Conservation (phyloP, 306 rosid genomes). For the Pyrus communis region DNA sequence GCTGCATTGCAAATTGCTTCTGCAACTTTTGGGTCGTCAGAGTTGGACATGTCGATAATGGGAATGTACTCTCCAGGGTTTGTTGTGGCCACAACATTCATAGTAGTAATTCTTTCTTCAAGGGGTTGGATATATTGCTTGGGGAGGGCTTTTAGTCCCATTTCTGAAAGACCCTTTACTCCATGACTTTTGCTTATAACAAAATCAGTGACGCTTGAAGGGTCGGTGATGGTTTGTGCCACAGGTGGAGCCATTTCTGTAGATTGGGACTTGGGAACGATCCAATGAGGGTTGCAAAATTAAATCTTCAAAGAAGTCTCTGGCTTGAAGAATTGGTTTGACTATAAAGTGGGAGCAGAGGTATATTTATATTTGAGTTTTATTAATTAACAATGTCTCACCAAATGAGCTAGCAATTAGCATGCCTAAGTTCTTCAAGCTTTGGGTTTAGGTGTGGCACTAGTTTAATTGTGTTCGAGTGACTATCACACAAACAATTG, state of each 20-base stretch:
- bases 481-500: too few relatives aligned
- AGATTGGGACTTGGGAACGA: too few relatives aligned
- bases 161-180: slow-evolving; percentile 51
- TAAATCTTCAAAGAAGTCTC: too few relatives aligned
- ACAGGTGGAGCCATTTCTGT: background rate
- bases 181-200: slow-evolving; percentile 44
- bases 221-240: background rate
- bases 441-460: too few relatives aligned
- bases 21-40: slow-evolving; percentile 23
- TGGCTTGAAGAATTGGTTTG: too few relatives aligned
- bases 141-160: slow-evolving; percentile 39
- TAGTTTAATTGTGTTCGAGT: too few relatives aligned
- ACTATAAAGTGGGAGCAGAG: too few relatives aligned
- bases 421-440: too few relatives aligned
- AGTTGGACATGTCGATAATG: slow-evolving; percentile 41
- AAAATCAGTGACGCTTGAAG: slow-evolving; percentile 23
- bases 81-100: background rate
- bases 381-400: too few relatives aligned
- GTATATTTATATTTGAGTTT: too few relatives aligned
- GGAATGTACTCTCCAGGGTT: slow-evolving; percentile 32
- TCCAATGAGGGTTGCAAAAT: too few relatives aligned
- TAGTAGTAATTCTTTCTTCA: slow-evolving; percentile 26
- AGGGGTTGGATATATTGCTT: slow-evolving; percentile 47
- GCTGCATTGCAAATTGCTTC: slow-evolving; percentile 51
- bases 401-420: too few relatives aligned